Percentiles rank a stretch among this genome's conserved stretches.
Evolutionary conservation across 805 yeast genomes (phyloP).

Genomic region (Cyberlindnera amylophila): DNA sequence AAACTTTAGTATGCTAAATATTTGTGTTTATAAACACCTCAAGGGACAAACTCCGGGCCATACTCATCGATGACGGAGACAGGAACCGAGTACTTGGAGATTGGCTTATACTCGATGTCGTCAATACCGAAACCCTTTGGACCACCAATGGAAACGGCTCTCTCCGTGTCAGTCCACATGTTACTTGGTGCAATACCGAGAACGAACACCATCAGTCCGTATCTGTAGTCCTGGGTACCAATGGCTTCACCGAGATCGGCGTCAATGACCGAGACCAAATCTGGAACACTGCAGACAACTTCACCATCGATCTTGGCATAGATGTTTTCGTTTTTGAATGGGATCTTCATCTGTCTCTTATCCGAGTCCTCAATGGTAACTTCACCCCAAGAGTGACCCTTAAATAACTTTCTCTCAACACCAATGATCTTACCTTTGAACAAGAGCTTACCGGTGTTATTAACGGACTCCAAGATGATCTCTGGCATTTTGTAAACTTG

Average conservation of each 20-base stretch:
- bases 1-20: no score
- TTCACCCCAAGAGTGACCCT: constrained; percentile 44
- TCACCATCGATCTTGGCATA: constrained; percentile 29
- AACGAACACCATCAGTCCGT: constrained; percentile 42
- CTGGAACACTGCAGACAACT: constrained; percentile 43
- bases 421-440: constrained; percentile 42
- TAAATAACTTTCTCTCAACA: constrained; percentile 38
- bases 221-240: constrained; percentile 46
- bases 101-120: constrained; percentile 35
- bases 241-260: constrained; percentile 42
- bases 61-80: constrained; percentile 37
- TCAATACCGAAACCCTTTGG: constrained; percentile 35
- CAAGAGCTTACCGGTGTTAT: constrained; percentile 33
- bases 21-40: no score
- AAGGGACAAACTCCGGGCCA: neutral
- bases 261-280: constrained; percentile 40
- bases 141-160: constrained; percentile 37
- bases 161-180: constrained; percentile 36
- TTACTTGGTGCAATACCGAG: constrained; percentile 37
- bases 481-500: constrained; percentile 35
- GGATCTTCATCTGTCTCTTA: constrained; percentile 30
- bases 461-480: constrained; percentile 36
- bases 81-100: constrained; percentile 32
- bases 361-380: constrained; percentile 32
- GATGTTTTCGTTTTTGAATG: constrained; percentile 48